These are phyloP conservation scores for Trapa incisa DNA, from an alignment of 345 rosid species.

Conservation along the genomic window DNA sequence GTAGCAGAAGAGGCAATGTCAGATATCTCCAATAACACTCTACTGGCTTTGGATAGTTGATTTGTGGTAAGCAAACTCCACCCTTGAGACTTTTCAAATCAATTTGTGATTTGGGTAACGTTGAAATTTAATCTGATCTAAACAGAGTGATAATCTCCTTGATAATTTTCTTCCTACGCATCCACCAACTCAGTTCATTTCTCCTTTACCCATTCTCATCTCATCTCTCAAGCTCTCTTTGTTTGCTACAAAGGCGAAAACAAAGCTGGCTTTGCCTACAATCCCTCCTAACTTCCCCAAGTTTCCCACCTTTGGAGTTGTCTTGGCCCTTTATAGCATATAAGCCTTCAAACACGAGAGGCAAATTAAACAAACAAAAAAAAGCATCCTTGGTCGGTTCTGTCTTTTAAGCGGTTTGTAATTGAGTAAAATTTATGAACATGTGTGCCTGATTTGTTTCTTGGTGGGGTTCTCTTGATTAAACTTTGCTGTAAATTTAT, in stretches of 20 bases:
- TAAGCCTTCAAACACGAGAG: conserved; percentile 7
- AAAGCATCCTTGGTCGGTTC: not conserved
- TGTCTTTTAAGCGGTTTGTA: not conserved
- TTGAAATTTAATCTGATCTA: no score
- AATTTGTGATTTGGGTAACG: no score
- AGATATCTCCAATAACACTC: no score
- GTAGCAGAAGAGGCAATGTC: no score
- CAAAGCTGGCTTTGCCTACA: conserved; percentile 6
- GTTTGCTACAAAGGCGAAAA: conserved; percentile 11
- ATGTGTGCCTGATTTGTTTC: not conserved
- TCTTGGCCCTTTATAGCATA: conserved; percentile 13
- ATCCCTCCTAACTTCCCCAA: conserved; percentile 1
- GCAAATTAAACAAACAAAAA: not conserved
- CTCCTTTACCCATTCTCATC: not conserved
- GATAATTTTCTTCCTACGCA: no score
- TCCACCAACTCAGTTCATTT: not conserved
- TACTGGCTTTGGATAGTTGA: no score
- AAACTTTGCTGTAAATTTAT: not conserved
- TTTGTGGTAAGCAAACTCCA: no score
- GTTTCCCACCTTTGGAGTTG: conserved; percentile 7
- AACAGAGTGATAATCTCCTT: no score
- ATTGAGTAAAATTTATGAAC: not conserved
- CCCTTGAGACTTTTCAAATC: no score
- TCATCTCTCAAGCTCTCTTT: not conserved
- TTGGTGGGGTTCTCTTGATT: not conserved